A percentile compares a stretch with the other conserved stretches of the same genome.
These are phyloP conservation scores for Citrus reticulata DNA, from an alignment of 345 rosid species.

Conservation along the genomic window DNA sequence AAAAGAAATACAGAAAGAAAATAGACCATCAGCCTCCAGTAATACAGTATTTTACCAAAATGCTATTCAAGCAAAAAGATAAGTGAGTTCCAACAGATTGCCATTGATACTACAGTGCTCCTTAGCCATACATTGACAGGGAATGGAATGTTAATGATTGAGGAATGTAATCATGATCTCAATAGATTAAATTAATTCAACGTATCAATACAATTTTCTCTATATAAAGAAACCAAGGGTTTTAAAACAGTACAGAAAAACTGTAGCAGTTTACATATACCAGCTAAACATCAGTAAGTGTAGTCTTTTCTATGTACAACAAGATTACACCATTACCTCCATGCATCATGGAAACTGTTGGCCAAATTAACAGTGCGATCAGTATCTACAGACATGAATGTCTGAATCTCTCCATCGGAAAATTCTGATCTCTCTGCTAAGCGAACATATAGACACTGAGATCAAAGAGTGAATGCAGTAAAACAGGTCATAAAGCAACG, in stretches of 20 bases:
- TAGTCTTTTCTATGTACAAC: not conserved
- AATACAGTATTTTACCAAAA: not conserved
- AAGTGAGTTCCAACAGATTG: not conserved
- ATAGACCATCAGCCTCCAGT: too few species aligned
- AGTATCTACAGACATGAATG: slow-evolving; percentile 96
- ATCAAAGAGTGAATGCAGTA: slow-evolving; percentile 20
- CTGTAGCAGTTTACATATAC: too few species aligned
- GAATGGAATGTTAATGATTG: not conserved
- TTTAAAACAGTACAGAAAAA: not conserved
- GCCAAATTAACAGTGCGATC: slow-evolving; percentile 84
- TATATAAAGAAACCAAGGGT: not conserved
- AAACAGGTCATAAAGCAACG: slow-evolving; percentile 4
- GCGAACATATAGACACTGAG: slow-evolving; percentile 70
- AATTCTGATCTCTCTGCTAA: slow-evolving; percentile 69
- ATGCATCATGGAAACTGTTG: slow-evolving; percentile 87
- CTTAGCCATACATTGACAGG: not conserved
- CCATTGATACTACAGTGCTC: not conserved
- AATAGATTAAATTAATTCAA: not conserved
- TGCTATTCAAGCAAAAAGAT: not conserved
- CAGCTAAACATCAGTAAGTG: not conserved
- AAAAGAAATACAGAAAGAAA: too few species aligned
- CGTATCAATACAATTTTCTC: not conserved
- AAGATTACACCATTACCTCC: slow-evolving; percentile 62
- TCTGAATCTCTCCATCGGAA: slow-evolving; percentile 93
- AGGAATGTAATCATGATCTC: not conserved